Percentiles rank a stretch among this genome's conserved stretches.
These are phyloP conservation scores for Vitis rupestris DNA, from an alignment of 164 flowering plant species.

Conservation along the genomic window DNA sequence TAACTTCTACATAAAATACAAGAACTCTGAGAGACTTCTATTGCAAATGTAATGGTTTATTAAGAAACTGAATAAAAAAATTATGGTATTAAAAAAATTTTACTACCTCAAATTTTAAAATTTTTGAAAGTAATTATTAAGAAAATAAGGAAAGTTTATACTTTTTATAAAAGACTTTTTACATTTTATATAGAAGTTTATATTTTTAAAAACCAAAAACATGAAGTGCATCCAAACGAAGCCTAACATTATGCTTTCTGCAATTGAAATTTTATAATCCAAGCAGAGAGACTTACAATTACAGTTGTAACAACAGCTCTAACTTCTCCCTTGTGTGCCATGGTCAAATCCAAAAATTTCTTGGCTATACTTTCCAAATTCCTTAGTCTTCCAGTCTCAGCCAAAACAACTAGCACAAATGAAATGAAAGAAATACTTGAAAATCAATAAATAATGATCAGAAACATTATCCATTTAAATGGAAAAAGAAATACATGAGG, in stretches of 20 bases:
- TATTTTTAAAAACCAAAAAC: background rate
- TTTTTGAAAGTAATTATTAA: too few species aligned
- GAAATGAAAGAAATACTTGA: background rate
- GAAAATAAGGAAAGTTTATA: too few species aligned
- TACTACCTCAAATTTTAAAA: too few species aligned
- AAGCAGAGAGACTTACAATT: constrained; percentile 56
- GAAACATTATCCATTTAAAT: background rate
- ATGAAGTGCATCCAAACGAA: background rate
- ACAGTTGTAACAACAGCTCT: constrained; percentile 79
- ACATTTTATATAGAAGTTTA: too few species aligned
- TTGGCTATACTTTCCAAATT: constrained; percentile 56
- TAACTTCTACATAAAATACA: too few species aligned
- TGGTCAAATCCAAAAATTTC: constrained; percentile 64
- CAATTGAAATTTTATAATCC: background rate
- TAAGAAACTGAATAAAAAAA: too few species aligned
- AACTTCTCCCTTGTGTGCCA: constrained; percentile 85
- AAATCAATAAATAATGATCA: background rate
- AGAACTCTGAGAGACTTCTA: too few species aligned
- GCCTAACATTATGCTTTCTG: background rate
- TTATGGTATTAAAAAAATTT: too few species aligned
- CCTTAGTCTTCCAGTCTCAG: constrained; percentile 76
- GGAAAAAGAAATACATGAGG: background rate
- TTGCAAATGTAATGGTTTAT: too few species aligned
- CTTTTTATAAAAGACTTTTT: too few species aligned
- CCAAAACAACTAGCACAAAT: constrained; percentile 52